phyloP scores from a whole-genome alignment of 2,329 filamentous ascomycete species.

The Onygenales sp. region DNA sequence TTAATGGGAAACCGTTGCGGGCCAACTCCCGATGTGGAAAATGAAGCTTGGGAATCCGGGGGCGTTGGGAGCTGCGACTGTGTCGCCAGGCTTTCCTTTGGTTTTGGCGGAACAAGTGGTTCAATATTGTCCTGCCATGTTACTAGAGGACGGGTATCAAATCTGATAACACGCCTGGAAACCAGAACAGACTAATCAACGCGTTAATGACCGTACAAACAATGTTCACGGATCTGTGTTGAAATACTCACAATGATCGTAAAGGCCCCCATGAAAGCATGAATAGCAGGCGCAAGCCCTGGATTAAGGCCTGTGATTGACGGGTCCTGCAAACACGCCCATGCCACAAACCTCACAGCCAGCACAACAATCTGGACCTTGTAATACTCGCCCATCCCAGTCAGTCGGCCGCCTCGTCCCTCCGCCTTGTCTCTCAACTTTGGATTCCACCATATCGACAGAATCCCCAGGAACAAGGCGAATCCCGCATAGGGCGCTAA shows the following conservation, averaged over 20 bases:
- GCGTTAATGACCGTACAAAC: slow-evolving; percentile 13
- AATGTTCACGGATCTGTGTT: not conserved
- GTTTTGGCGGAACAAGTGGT: slow-evolving; percentile 19
- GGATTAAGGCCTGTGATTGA: slow-evolving; percentile 23
- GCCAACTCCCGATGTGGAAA: slow-evolving; percentile 9
- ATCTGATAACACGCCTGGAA: slow-evolving; percentile 29
- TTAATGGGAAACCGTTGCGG: slow-evolving; percentile 30
- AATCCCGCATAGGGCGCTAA: slow-evolving; percentile 26
- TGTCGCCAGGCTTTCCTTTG: slow-evolving; percentile 12
- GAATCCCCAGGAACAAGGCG: slow-evolving; percentile 31
- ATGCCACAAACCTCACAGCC: slow-evolving; percentile 33
- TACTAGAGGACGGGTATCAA: slow-evolving; percentile 33
- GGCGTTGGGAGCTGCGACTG: slow-evolving; percentile 11
- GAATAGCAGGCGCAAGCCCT: slow-evolving; percentile 24
- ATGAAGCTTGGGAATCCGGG: slow-evolving; percentile 10
- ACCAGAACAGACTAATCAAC: slow-evolving; percentile 24
- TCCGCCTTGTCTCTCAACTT: slow-evolving; percentile 35
- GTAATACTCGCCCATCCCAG: slow-evolving; percentile 37
- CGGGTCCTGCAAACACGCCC: slow-evolving; percentile 34
- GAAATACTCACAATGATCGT: slow-evolving; percentile 26
- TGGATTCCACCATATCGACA: slow-evolving; percentile 43
- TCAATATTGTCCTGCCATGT: slow-evolving; percentile 29
- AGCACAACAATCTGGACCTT: slow-evolving; percentile 37
- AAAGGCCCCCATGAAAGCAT: slow-evolving; percentile 31
- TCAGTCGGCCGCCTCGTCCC: slow-evolving; percentile 31